Conservation (phyloP, 2,329 filamentous ascomycete genomes). For the Aspergillus carbonarius region DNA sequence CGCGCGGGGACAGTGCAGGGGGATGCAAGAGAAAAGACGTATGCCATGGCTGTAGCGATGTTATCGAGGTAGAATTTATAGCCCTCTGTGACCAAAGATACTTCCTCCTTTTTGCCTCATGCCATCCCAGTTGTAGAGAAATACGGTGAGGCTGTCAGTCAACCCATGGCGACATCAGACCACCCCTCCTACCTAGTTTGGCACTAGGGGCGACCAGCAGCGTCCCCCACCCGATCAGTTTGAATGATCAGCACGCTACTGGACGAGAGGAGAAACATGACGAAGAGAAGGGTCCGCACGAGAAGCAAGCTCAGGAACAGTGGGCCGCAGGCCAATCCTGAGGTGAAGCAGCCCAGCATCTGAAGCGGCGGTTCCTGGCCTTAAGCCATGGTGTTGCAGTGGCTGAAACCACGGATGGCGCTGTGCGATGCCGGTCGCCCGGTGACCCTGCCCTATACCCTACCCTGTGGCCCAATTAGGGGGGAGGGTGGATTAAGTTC, state of each 20-base stretch:
- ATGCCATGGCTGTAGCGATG: slow-evolving; percentile 34
- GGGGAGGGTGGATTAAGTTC: neutral
- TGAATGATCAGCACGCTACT: slow-evolving; percentile 1
- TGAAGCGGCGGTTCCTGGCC: slow-evolving; percentile 19
- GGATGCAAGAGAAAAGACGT: slow-evolving; percentile 35
- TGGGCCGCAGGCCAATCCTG: slow-evolving; percentile 8
- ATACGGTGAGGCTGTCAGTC: neutral
- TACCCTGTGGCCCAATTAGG: slow-evolving; percentile 12
- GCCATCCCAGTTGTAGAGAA: neutral
- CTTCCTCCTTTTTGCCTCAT: too few relatives aligned
- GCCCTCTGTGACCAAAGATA: too few relatives aligned
- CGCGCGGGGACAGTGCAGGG: slow-evolving; percentile 27
- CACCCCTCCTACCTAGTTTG: neutral
- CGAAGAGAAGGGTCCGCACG: neutral
- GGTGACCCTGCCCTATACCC: slow-evolving; percentile 30
- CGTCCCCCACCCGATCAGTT: neutral
- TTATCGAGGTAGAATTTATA: slow-evolving; percentile 10
- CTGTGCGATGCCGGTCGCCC: neutral
- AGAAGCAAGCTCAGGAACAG: slow-evolving; percentile 9
- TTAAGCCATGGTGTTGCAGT: slow-evolving; percentile 18
- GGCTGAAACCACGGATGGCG: slow-evolving; percentile 18
- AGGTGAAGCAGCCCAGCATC: neutral
- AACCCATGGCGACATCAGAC: neutral
- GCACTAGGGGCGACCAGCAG: neutral
- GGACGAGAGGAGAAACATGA: neutral